phyloP scores from a whole-genome alignment of 257 asterid genomes.

The Nicotiana attenuata region DNA sequence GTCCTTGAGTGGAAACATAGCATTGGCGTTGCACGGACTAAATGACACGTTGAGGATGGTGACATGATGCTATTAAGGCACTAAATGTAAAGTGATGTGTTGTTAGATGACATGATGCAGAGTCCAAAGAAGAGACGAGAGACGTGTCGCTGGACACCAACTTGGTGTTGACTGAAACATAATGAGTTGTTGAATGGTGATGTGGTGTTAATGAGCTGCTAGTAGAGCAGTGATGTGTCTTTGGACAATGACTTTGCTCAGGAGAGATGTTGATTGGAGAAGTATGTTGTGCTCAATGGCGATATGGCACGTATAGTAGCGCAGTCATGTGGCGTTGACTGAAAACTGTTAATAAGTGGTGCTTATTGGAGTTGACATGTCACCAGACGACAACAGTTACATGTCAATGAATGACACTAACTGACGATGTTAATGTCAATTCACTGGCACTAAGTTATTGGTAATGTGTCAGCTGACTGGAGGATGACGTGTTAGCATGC shows the following conservation, averaged over 20 bases:
- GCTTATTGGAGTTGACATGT: neutral
- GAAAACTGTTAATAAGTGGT: neutral
- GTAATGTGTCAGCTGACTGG: neutral
- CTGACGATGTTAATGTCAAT: neutral
- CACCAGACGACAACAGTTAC: neutral
- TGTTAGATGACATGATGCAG: neutral
- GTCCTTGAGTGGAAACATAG: neutral
- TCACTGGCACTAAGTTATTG: neutral
- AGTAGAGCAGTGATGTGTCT: neutral
- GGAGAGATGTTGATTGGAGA: neutral
- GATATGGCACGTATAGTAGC: neutral
- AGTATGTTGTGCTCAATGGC: neutral
- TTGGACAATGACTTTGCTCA: neutral
- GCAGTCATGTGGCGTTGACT: neutral
- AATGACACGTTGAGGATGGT: neutral
- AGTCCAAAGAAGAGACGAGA: neutral
- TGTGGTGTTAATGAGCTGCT: neutral
- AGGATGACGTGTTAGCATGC: neutral
- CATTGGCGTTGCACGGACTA: neutral
- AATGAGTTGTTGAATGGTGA: neutral
- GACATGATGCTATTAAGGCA: neutral
- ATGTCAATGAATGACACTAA: neutral
- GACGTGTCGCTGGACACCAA: neutral
- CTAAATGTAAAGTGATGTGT: neutral
- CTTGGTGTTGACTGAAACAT: neutral